Conservation (phyloP, 176 grass and related monocot genomes). For the Eremochloa ophiuroides region DNA sequence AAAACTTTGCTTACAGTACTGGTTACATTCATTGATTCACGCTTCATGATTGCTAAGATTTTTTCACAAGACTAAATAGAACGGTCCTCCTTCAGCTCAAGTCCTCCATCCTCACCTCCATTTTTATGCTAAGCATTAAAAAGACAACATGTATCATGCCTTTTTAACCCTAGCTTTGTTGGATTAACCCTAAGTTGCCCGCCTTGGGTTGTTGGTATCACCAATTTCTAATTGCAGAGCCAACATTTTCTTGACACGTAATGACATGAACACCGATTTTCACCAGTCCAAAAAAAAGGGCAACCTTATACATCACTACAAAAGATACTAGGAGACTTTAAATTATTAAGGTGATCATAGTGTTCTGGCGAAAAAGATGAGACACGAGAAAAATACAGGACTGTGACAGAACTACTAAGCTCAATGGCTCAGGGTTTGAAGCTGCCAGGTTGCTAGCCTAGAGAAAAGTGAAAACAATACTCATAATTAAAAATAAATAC, state of each 20-base stretch:
- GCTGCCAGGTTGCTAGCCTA: not conserved
- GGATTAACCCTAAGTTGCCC: not conserved
- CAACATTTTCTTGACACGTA: not conserved
- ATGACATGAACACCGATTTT: not conserved
- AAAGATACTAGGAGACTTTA: not conserved
- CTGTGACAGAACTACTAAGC: not conserved
- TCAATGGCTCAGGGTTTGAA: not conserved
- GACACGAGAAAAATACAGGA: not conserved
- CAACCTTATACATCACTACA: not conserved
- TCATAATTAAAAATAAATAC: too few species aligned
- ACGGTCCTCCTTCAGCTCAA: not conserved
- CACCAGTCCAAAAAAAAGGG: not conserved
- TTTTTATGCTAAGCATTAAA: conserved; percentile 1
- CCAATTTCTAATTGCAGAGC: not conserved
- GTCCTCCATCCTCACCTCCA: not conserved
- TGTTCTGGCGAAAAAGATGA: not conserved
- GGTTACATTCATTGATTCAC: not conserved
- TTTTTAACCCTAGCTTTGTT: not conserved
- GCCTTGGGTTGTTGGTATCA: not conserved
- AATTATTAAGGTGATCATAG: not conserved
- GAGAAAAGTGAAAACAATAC: too few species aligned
- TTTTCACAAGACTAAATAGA: not conserved
- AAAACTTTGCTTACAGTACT: not conserved
- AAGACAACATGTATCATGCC: not conserved
- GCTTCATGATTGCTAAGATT: not conserved